These are phyloP conservation scores for Coelastrella sp. DNA, from an alignment of 139 green algal genomes.

Conservation along the genomic window DNA sequence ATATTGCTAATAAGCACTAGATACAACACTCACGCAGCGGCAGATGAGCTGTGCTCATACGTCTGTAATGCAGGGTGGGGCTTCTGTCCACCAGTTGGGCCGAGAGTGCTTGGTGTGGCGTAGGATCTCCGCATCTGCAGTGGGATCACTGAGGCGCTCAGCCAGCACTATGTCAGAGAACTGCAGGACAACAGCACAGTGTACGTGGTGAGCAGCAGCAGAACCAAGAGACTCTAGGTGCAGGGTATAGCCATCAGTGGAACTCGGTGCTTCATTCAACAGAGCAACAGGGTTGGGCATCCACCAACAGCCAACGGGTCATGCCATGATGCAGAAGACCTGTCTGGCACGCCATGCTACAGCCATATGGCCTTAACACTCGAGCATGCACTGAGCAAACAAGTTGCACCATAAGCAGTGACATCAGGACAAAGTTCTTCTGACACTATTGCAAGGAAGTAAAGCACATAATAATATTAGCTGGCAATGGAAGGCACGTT, in stretches of 20 bases:
- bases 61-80: conserved; percentile 3
- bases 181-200: neutral
- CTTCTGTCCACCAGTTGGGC: conserved; percentile 33
- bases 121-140: conserved; percentile 17
- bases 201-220: neutral
- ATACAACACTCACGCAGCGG: too few species aligned
- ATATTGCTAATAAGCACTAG: too few species aligned
- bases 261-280: neutral
- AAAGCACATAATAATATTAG: neutral
- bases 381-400: too few species aligned
- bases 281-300: too few species aligned
- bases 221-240: neutral
- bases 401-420: too few species aligned
- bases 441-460: too few species aligned
- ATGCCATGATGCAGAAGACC: too few species aligned
- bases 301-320: too few species aligned
- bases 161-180: conserved; percentile 35
- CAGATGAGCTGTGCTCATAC: too few species aligned
- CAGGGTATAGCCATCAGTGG: neutral
- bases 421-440: too few species aligned
- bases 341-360: too few species aligned
- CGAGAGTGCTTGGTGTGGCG: conserved; percentile 13
- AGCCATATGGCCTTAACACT: too few species aligned
- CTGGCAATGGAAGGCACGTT: neutral
- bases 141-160: conserved; percentile 26